Percentiles rank a stretch among this genome's conserved stretches.
Evolutionary conservation across 2,329 filamentous ascomycete genomes (phyloP).

Genomic region (Colletotrichum siamense): DNA sequence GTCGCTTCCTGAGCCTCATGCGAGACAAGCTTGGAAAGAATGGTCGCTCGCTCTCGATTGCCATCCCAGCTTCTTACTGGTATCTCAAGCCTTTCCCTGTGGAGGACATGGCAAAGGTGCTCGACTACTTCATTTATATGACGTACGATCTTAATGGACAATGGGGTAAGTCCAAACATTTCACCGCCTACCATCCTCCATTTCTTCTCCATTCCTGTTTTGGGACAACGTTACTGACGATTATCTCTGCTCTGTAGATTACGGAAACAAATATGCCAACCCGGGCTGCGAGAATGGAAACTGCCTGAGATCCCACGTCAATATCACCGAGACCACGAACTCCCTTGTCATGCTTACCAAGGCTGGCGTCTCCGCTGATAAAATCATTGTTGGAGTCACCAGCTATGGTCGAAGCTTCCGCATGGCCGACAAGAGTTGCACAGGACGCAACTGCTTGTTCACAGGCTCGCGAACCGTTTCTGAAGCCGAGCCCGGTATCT

Average conservation of each 20-base stretch:
- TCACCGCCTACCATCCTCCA: neutral
- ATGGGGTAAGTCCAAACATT: constrained; percentile 36
- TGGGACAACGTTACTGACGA: neutral
- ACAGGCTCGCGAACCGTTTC: constrained; percentile 26
- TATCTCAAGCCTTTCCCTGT: constrained; percentile 40
- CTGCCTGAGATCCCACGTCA: constrained; percentile 40
- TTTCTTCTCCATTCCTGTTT: neutral
- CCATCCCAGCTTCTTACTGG: constrained; percentile 34
- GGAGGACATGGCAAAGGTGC: constrained; percentile 18
- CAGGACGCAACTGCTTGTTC: constrained; percentile 27
- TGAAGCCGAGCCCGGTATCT: constrained; percentile 27
- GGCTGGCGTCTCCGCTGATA: neutral
- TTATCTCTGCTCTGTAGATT: neutral
- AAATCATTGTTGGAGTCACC: constrained; percentile 31
- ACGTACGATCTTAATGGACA: constrained; percentile 39
- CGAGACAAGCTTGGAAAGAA: constrained; percentile 3
- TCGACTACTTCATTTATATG: constrained; percentile 41
- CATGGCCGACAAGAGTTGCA: constrained; percentile 29
- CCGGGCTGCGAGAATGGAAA: constrained; percentile 33
- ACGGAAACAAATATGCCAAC: neutral
- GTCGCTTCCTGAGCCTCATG: constrained; percentile 11
- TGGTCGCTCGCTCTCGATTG: constrained; percentile 16
- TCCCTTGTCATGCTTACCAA: constrained; percentile 4
- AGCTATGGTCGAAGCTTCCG: constrained; percentile 34
- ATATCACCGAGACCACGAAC: constrained; percentile 32